Conservation (phyloP, 2,329 filamentous ascomycete genomes). For the Aphanoascus verrucosus region DNA sequence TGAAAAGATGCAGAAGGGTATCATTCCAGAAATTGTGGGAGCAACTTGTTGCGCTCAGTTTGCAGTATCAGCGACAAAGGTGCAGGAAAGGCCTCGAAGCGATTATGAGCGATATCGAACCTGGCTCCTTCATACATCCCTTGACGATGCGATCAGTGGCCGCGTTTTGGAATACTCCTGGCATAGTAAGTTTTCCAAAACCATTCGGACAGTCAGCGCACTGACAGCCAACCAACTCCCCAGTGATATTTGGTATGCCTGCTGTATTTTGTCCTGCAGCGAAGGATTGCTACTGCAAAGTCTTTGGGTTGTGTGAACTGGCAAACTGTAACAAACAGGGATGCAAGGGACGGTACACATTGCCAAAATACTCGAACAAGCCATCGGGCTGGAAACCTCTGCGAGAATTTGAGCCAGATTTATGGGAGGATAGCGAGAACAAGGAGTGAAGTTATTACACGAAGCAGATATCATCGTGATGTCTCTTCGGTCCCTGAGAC, state of each 20-base stretch:
- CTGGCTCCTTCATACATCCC: slow-evolving; percentile 45
- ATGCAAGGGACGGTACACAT: not conserved
- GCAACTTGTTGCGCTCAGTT: slow-evolving; percentile 52
- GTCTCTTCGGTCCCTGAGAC: too few relatives aligned
- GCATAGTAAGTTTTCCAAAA: slow-evolving; percentile 33
- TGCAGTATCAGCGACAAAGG: slow-evolving; percentile 44
- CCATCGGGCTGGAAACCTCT: slow-evolving; percentile 3
- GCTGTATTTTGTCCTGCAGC: slow-evolving; percentile 13
- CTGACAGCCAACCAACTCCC: not conserved
- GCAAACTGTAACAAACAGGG: slow-evolving; percentile 1
- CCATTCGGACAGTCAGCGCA: not conserved
- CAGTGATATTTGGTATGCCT: slow-evolving; percentile 16
- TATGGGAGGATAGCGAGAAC: not conserved
- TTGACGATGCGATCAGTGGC: slow-evolving; percentile 44
- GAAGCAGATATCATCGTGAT: too few relatives aligned
- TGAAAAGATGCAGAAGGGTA: slow-evolving; percentile 5
- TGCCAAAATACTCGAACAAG: not conserved
- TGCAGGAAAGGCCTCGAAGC: slow-evolving; percentile 35
- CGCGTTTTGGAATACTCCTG: slow-evolving; percentile 51
- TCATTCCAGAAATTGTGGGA: slow-evolving; percentile 35
- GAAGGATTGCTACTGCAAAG: slow-evolving; percentile 18
- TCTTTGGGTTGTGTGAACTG: slow-evolving; percentile 17
- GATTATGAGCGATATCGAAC: slow-evolving; percentile 44
- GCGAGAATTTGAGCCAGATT: slow-evolving; percentile 2
- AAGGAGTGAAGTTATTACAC: too few relatives aligned